A percentile compares a stretch with the other conserved stretches of the same genome.
phyloP scores from a whole-genome alignment of 352 stramenopile genomes.

The Pythium sukuiense region DNA sequence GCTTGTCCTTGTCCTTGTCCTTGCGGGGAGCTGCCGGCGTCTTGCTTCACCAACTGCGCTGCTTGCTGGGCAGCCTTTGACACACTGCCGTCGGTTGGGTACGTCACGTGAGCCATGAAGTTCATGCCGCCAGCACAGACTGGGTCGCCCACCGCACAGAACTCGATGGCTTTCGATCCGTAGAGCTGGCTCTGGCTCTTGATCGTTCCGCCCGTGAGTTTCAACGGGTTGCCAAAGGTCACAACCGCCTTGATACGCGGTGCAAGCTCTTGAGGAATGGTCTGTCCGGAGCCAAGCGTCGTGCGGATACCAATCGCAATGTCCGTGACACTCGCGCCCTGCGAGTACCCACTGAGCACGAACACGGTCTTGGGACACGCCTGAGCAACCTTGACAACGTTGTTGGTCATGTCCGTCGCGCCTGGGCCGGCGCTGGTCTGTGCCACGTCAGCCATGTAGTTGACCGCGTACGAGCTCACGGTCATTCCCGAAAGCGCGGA shows the following conservation, averaged over 20 bases:
- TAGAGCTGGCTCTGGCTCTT: not conserved
- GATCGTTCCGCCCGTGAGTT: not conserved
- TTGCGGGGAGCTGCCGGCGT: not conserved
- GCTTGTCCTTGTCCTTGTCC: no score
- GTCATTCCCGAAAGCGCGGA: slow-evolving; percentile 25
- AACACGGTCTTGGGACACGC: slow-evolving; percentile 26
- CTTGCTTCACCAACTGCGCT: not conserved
- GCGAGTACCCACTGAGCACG: slow-evolving; percentile 9
- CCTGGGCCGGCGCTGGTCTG: slow-evolving; percentile 28
- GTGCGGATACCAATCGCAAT: slow-evolving; percentile 31
- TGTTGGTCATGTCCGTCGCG: slow-evolving; percentile 35
- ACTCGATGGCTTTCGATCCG: not conserved
- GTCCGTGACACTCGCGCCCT: slow-evolving; percentile 25
- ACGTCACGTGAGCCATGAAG: not conserved
- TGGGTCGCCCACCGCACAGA: not conserved
- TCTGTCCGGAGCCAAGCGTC: not conserved
- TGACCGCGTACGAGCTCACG: slow-evolving; percentile 34
- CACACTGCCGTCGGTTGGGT: not conserved
- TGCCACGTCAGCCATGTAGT: slow-evolving; percentile 24
- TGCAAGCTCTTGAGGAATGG: not conserved
- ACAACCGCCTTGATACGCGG: slow-evolving; percentile 7
- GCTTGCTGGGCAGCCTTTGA: not conserved
- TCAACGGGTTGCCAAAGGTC: slow-evolving; percentile 4
- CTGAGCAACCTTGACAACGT: slow-evolving; percentile 26
- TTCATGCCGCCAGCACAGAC: not conserved